Evolutionary conservation across 495 filamentous ascomycete species (phyloP), one percentile per base, ranked within the genome.

Genomic region (Pyrenopolyporus hunteri): DNA sequence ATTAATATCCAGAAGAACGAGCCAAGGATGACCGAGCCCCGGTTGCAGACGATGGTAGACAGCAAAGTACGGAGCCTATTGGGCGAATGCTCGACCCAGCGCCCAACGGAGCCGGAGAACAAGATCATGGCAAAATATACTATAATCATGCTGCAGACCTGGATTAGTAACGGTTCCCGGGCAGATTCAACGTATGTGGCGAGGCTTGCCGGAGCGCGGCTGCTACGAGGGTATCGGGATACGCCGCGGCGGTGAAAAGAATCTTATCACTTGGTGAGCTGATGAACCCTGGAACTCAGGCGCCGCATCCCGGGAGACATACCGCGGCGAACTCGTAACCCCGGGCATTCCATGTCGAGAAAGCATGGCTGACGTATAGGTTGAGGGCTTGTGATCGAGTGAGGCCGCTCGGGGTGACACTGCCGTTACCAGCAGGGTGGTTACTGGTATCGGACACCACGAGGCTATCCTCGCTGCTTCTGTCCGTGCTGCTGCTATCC

Each of bases 211-310:
- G 67, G 26, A 78, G 66, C 6, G 78, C 76, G 9, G 76, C 66
- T 16, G 79, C 81, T 25, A 78, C 72, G 37, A 87, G 72, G 2
- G 82, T 86, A 36, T 79, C 79, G 0, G 83, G 83, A 53, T 80
- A 86, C 22, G 82, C 82, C 0, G 79, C 76, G 0, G 86, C 86
- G 8, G 86, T 80, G 65, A 86, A 88, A 14, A 89, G 74, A 6
- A 87, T 71, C 75, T 76, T 22, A 10, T 14, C 2, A 35, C 25
- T 10, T 39, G 16, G 48, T 58, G 7, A 58, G 53, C 16, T 48
- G 13, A 54, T 59, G 42, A 29, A 64, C 22, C 37, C 49, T 49
- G 19, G 32, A n/a, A 7, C 28, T 33, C 60, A 53, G 48, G 40
- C 47, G 13, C 11, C 51, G 20, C 10, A 17, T 55, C 45, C n/a